Evolutionary conservation across 2,329 filamentous ascomycete species (phyloP).

Genomic region (Fusarium guadeloupense): DNA sequence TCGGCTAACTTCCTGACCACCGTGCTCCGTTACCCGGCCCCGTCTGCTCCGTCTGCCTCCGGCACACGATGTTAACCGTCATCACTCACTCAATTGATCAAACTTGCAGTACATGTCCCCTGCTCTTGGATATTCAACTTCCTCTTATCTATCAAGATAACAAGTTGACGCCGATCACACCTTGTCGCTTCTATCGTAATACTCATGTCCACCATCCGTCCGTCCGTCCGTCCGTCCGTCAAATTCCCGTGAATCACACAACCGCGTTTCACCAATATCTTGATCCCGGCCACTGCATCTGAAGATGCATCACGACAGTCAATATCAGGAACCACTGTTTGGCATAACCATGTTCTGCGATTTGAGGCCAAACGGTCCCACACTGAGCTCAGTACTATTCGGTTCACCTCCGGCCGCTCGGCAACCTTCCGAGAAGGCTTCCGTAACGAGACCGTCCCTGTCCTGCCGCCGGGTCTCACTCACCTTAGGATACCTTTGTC

Average conservation of each 20-base stretch:
- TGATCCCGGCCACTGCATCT: conserved; percentile 11
- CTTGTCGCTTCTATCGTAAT: conserved; percentile 10
- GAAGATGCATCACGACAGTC: background rate
- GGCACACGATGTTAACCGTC: conserved; percentile 21
- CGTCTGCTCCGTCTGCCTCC: conserved; percentile 35
- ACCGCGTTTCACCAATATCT: conserved; percentile 11
- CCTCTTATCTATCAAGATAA: conserved; percentile 9
- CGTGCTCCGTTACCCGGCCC: conserved; percentile 33
- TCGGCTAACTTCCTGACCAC: conserved; percentile 43
- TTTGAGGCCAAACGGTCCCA: conserved; percentile 17
- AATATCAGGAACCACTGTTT: background rate
- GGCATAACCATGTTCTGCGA: conserved; percentile 4
- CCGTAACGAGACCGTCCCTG: conserved; percentile 19
- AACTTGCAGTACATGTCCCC: background rate
- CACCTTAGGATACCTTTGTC: conserved; percentile 14
- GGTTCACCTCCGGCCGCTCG: conserved; percentile 42
- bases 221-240: too few relatives aligned
- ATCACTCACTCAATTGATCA: conserved; percentile 4
- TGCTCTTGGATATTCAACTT: background rate
- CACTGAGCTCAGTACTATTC: conserved; percentile 23
- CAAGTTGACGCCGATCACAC: conserved; percentile 17
- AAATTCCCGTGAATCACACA: conserved; percentile 24
- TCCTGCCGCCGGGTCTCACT: conserved; percentile 18
- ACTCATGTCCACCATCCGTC: background rate
- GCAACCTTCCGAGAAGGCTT: conserved; percentile 40